Percentiles rank a stretch among this genome's conserved stretches.
phyloP scores from a whole-genome alignment of 1,139 yeast genomes.

The Blastobotrys niveus region DNA sequence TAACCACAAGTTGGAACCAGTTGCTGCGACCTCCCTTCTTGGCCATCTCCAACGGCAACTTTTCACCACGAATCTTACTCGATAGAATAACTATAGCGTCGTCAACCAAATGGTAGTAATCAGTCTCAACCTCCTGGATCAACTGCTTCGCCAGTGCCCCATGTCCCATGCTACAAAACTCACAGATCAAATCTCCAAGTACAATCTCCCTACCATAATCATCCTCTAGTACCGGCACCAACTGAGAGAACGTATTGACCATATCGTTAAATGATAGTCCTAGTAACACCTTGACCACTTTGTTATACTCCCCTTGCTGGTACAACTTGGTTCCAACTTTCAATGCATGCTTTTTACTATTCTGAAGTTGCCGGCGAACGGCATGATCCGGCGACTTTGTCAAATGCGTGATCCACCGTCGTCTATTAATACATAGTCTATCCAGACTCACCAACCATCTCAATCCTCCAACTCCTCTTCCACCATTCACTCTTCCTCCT shows the following conservation, averaged over 20 bases:
- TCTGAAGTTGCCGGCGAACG: too few species aligned
- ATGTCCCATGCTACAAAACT: constrained; percentile 12
- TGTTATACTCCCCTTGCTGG: constrained; percentile 12
- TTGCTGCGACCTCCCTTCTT: not conserved
- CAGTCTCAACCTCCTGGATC: constrained; percentile 16
- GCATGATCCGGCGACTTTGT: too few species aligned
- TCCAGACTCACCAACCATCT: not conserved
- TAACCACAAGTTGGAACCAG: not conserved
- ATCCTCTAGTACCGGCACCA: constrained; percentile 15
- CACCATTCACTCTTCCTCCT: too few species aligned
- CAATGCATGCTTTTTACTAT: too few species aligned
- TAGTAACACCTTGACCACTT: constrained; percentile 14
- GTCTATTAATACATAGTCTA: not conserved
- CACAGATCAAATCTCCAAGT: constrained; percentile 16
- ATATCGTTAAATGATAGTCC: constrained; percentile 15
- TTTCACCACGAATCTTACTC: not conserved
- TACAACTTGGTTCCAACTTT: too few species aligned
- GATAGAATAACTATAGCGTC: not conserved
- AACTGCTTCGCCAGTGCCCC: constrained; percentile 16
- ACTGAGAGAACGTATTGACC: constrained; percentile 11
- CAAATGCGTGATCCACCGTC: not conserved
- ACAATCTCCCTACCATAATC: constrained; percentile 16
- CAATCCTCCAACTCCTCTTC: too few species aligned
- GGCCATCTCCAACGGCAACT: not conserved
- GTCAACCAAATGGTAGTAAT: not conserved